Evolutionary conservation across 352 stramenopile genomes (phyloP).

Genomic region (Globisporangium middletonii): DNA sequence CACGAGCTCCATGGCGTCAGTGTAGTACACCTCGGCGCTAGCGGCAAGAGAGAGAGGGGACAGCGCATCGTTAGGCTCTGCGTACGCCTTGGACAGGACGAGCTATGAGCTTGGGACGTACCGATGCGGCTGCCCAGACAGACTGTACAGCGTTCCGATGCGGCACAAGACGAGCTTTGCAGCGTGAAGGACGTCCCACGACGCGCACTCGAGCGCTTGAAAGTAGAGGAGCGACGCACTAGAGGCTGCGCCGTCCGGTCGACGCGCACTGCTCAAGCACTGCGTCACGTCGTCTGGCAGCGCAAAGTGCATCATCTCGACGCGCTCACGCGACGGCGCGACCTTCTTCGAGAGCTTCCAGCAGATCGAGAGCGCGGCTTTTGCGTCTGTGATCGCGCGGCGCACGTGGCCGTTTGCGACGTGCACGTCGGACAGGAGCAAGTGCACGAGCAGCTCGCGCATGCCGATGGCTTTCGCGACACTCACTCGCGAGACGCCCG

Average conservation of each 20-base stretch:
- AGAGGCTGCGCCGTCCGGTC: neutral
- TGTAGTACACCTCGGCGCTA: slow-evolving; percentile 28
- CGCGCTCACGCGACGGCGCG: slow-evolving; percentile 7
- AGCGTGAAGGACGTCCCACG: slow-evolving; percentile 58
- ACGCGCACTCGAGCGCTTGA: slow-evolving; percentile 59
- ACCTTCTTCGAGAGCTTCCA: slow-evolving; percentile 60
- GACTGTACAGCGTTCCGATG: slow-evolving; percentile 50
- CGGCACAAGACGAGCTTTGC: slow-evolving; percentile 54
- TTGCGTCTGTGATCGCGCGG: slow-evolving; percentile 46
- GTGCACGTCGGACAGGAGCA: slow-evolving; percentile 46
- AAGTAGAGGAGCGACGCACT: slow-evolving; percentile 40
- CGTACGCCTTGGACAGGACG: neutral
- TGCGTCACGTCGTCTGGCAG: slow-evolving; percentile 33
- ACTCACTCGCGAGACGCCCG: slow-evolving; percentile 1
- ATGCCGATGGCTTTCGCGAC: slow-evolving; percentile 35
- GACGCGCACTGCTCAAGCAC: neutral
- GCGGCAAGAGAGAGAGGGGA: neutral
- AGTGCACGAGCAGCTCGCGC: slow-evolving; percentile 43
- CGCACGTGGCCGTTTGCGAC: slow-evolving; percentile 39
- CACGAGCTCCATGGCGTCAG: slow-evolving; percentile 66
- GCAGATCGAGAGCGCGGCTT: slow-evolving; percentile 54
- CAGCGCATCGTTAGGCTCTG: neutral
- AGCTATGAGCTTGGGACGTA: slow-evolving; percentile 11
- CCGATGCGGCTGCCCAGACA: slow-evolving; percentile 44
- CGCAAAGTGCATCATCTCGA: slow-evolving; percentile 21